These are phyloP conservation scores for Cyclospora cayetanensis DNA, from an alignment of 169 alveolate genomes.

Conservation along the genomic window DNA sequence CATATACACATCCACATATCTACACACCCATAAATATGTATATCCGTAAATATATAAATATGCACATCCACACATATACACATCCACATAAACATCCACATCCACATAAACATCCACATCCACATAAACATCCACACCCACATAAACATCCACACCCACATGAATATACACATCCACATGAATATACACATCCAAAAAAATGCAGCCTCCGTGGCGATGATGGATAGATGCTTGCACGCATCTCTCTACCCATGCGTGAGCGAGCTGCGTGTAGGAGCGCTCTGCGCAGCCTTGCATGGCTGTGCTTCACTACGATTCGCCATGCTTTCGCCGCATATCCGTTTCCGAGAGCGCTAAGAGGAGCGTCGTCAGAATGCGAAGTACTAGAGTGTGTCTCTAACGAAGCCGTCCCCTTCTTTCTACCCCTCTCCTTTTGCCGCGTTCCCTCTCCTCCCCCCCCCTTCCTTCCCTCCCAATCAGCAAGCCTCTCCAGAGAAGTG, in stretches of 20 bases:
- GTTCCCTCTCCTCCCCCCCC: not conserved
- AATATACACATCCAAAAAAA: not conserved
- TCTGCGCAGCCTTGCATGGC: not conserved
- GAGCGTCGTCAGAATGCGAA: not conserved
- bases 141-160: not conserved
- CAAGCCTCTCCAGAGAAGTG: not conserved
- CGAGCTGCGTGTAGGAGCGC: no score
- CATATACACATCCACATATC: not conserved
- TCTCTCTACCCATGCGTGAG: not conserved
- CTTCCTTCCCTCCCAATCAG: not conserved
- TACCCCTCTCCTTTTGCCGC: not conserved
- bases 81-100: not conserved
- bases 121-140: not conserved
- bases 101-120: not conserved
- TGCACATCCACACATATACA: no score
- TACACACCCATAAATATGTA: not conserved
- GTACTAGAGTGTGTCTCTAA: not conserved
- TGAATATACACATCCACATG: not conserved
- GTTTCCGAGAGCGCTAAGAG: not conserved
- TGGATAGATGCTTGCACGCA: not conserved
- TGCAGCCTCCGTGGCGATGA: not conserved
- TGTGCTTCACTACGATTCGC: not conserved
- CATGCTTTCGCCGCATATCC: not conserved
- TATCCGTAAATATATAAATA: not conserved
- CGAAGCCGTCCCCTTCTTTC: not conserved